phyloP scores from a whole-genome alignment of 2,329 filamentous ascomycete species.

The Emmonsiellopsis sp. region DNA sequence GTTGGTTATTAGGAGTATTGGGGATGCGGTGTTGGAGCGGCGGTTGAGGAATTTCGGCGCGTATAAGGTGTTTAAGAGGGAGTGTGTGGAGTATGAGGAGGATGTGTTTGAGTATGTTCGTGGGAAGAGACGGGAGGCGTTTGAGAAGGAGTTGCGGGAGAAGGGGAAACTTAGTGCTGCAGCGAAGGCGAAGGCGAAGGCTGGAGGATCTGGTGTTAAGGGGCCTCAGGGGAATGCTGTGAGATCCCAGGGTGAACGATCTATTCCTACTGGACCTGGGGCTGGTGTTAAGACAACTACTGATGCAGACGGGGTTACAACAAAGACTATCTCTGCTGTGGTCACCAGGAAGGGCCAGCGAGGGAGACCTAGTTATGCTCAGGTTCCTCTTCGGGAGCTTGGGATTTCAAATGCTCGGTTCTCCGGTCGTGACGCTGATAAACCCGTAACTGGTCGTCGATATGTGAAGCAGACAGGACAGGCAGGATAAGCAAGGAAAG shows the following conservation, averaged over 20 bases:
- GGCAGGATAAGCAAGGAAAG: too few species aligned
- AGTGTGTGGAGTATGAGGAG: slow-evolving; percentile 9
- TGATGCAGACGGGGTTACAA: not conserved
- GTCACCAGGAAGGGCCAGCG: slow-evolving; percentile 8
- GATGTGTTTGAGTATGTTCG: slow-evolving; percentile 11
- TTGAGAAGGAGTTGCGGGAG: not conserved
- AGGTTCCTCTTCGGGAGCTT: slow-evolving; percentile 8
- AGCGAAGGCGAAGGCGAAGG: not conserved
- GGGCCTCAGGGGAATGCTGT: not conserved
- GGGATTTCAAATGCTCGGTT: slow-evolving; percentile 2
- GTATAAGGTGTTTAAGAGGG: slow-evolving; percentile 9
- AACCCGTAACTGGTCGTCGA: not conserved
- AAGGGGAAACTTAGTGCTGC: not conserved
- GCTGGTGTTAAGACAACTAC: not conserved
- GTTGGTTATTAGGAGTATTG: slow-evolving; percentile 12
- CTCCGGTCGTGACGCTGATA: not conserved
- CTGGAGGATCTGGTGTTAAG: not conserved
- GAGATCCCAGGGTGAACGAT: too few species aligned
- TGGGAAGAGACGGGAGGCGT: not conserved
- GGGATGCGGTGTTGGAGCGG: slow-evolving; percentile 10
- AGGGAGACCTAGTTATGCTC: slow-evolving; percentile 7
- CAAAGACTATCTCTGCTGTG: slow-evolving; percentile 8
- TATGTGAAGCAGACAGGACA: too few species aligned
- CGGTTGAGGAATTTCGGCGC: slow-evolving; percentile 8
- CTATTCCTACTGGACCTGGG: not conserved